Conservation (phyloP, 306 rosid species). For the Castanea crenata region DNA sequence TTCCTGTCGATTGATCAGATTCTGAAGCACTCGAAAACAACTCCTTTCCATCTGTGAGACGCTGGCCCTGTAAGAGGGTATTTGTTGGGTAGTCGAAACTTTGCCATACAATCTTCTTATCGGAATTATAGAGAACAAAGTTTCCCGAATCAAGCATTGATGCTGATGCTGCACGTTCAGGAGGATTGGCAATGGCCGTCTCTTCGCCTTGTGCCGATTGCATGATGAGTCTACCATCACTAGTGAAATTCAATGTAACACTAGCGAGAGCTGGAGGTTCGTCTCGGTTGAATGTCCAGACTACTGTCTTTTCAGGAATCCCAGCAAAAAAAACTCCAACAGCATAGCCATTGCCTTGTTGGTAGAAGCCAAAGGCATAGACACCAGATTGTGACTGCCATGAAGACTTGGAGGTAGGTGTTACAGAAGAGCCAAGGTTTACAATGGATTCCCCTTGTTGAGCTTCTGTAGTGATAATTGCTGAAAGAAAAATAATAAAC, state of each 20-base stretch:
- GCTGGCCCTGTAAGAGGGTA: background rate
- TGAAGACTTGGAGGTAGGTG: background rate
- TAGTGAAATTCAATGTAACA: background rate
- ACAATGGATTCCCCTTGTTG: background rate
- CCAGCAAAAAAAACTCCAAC: background rate
- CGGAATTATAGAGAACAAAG: background rate
- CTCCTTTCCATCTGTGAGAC: background rate
- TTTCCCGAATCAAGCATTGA: background rate
- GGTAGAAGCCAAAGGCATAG: background rate
- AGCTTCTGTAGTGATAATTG: background rate
- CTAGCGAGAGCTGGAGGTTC: background rate
- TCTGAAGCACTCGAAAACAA: background rate
- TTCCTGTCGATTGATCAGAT: background rate
- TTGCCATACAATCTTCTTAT: background rate
- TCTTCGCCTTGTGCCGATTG: background rate
- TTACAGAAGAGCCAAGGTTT: background rate
- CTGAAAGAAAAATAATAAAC: background rate
- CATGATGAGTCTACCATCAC: background rate
- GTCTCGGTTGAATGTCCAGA: background rate
- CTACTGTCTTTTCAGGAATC: background rate
- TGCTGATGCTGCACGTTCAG: background rate
- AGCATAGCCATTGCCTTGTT: background rate
- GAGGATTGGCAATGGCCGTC: background rate
- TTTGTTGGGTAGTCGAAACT: background rate
- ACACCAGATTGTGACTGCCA: background rate